A percentile compares a stretch with the other conserved stretches of the same genome.
Conservation (phyloP, 306 rosid species). For the Lagenaria siceraria region DNA sequence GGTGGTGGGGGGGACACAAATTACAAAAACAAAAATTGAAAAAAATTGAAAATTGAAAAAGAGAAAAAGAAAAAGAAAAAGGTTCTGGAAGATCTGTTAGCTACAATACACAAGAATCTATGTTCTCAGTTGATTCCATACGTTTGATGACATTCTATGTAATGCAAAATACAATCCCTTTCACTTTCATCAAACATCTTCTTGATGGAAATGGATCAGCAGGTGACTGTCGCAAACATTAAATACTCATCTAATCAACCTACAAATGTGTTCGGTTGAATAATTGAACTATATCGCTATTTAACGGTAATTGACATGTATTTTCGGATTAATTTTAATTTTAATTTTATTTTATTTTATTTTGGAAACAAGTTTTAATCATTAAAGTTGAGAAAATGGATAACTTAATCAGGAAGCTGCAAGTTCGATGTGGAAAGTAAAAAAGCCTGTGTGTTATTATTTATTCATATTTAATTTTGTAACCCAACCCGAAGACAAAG, state of each 20-base stretch:
- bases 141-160: neutral
- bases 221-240: neutral
- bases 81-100: slow-evolving; percentile 16
- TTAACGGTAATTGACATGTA: too few relatives aligned
- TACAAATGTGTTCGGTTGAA: too few relatives aligned
- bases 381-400: slow-evolving; percentile 5
- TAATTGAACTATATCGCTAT: too few relatives aligned
- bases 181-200: neutral
- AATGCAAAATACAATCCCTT: neutral
- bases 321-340: too few relatives aligned
- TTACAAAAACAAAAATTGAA: neutral
- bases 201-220: neutral
- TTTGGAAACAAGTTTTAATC: neutral
- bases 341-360: too few relatives aligned
- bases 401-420: slow-evolving; percentile 4
- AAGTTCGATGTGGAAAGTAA: slow-evolving; percentile 1
- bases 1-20: neutral
- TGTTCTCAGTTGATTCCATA: slow-evolving; percentile 12
- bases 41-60: neutral
- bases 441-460: neutral
- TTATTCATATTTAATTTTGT: neutral
- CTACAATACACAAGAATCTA: slow-evolving; percentile 10
- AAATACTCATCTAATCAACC: neutral
- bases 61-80: neutral
- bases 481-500: slow-evolving; percentile 1